These are phyloP conservation scores for Fusarium succisae DNA, from an alignment of 2,329 filamentous ascomycete species.

Conservation along the genomic window DNA sequence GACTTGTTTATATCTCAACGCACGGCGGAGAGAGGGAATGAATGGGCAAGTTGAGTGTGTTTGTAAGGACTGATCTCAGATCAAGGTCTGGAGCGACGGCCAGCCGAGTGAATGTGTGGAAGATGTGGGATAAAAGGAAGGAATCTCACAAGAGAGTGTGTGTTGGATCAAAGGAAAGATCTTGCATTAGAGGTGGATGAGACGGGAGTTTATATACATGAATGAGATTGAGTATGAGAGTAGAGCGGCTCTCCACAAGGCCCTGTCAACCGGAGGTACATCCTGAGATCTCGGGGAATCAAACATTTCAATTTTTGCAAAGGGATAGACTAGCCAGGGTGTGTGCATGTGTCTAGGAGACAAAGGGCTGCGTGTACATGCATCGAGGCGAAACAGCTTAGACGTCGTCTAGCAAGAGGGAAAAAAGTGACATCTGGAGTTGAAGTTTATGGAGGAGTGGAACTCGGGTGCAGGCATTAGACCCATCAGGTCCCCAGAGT, in stretches of 20 bases:
- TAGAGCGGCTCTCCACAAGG: slow-evolving; percentile 6
- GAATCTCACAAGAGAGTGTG: slow-evolving; percentile 36
- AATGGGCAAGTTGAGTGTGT: slow-evolving; percentile 31
- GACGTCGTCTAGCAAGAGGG: slow-evolving; percentile 9
- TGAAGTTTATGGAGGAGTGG: slow-evolving; percentile 17
- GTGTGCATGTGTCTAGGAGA: slow-evolving; percentile 17
- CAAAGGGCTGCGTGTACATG: slow-evolving; percentile 28
- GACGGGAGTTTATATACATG: neutral
- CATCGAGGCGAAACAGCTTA: slow-evolving; percentile 31
- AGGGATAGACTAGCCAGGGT: neutral
- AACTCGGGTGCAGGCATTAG: slow-evolving; percentile 6
- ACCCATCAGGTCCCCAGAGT: slow-evolving; percentile 21
- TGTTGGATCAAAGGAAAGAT: slow-evolving; percentile 3
- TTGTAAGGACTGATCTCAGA: slow-evolving; percentile 44
- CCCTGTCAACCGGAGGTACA: neutral
- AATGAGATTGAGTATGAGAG: neutral
- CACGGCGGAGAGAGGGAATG: slow-evolving; percentile 41
- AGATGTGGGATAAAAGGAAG: slow-evolving; percentile 26
- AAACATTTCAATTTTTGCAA: slow-evolving; percentile 10
- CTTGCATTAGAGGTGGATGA: slow-evolving; percentile 25
- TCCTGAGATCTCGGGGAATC: slow-evolving; percentile 22
- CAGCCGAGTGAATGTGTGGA: slow-evolving; percentile 41
- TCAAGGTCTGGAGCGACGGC: slow-evolving; percentile 40
- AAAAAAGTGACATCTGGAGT: slow-evolving; percentile 21
- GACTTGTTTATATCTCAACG: slow-evolving; percentile 42